A percentile compares a stretch with the other conserved stretches of the same genome.
These are phyloP conservation scores for Globisporangium paroecandrum DNA, from an alignment of 352 stramenopile species.

Conservation along the genomic window DNA sequence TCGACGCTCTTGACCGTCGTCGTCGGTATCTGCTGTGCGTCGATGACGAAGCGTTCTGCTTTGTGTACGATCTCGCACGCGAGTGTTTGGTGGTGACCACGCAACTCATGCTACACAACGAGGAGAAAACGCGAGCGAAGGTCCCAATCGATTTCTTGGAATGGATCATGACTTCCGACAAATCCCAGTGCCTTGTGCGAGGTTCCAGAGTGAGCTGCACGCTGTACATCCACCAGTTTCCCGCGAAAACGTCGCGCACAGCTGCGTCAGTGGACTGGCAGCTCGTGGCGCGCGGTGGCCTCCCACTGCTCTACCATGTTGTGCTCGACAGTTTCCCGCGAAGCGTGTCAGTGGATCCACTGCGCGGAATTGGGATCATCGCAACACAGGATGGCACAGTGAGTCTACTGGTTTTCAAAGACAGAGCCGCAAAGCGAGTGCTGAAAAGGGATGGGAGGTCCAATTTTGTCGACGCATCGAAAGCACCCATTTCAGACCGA, in stretches of 20 bases:
- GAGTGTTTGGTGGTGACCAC: slow-evolving; percentile 31
- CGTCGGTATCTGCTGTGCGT: slow-evolving; percentile 30
- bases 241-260: slow-evolving; percentile 25
- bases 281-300: slow-evolving; percentile 32
- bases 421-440: slow-evolving; percentile 14
- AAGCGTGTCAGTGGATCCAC: slow-evolving; percentile 42
- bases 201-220: slow-evolving; percentile 21
- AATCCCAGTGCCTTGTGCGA: slow-evolving; percentile 24
- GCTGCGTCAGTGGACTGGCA: slow-evolving; percentile 42
- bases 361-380: slow-evolving; percentile 33
- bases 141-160: slow-evolving; percentile 12
- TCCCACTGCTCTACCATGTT: slow-evolving; percentile 32
- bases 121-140: background rate
- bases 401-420: slow-evolving; percentile 32
- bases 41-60: slow-evolving; percentile 40
- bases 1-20: background rate
- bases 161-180: slow-evolving; percentile 10
- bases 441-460: slow-evolving; percentile 6
- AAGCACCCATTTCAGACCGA: too few relatives aligned
- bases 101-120: slow-evolving; percentile 26
- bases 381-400: slow-evolving; percentile 27
- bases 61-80: slow-evolving; percentile 34
- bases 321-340: slow-evolving; percentile 24
- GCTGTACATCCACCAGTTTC: slow-evolving; percentile 44
- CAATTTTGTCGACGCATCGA: too few relatives aligned